Conservation (phyloP, 148 eudicot species). For the Selenicereus undatus region DNA sequence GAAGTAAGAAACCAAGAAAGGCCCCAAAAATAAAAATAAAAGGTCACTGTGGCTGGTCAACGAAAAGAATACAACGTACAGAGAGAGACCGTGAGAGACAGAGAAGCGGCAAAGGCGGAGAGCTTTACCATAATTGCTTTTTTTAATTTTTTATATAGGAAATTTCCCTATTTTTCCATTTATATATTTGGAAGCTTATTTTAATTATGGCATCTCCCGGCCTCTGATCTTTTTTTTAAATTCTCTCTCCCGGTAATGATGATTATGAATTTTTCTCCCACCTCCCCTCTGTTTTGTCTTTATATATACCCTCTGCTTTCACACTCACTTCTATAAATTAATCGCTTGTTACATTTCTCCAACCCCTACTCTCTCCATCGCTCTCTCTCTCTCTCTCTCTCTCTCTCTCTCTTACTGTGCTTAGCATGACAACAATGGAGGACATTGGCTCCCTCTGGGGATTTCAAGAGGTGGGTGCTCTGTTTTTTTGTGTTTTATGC, state of each 20-base stretch:
- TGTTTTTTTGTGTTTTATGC: no score
- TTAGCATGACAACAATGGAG: conserved; percentile 35
- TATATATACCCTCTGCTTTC: conserved; percentile 22
- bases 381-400: conserved; percentile 14
- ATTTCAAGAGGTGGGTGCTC: conserved; percentile 53
- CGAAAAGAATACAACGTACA: background rate
- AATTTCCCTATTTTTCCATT: conserved; percentile 13
- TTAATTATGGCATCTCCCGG: conserved; percentile 12
- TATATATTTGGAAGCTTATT: conserved; percentile 10
- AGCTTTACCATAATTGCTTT: conserved; percentile 10
- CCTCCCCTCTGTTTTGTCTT: conserved; percentile 33
- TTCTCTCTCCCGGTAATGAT: background rate
- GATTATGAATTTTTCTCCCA: conserved; percentile 13
- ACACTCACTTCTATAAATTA: conserved; percentile 44
- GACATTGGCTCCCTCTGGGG: conserved; percentile 48
- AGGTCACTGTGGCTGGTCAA: background rate
- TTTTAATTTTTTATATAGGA: background rate
- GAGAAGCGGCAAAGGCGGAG: conserved; percentile 1
- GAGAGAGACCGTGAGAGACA: background rate
- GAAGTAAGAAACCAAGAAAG: background rate
- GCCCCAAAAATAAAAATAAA: no score
- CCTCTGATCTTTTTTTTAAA: conserved; percentile 2
- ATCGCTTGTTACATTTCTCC: conserved; percentile 20
- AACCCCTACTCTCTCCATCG: conserved; percentile 11
- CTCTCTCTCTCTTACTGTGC: conserved; percentile 14